phyloP scores from a whole-genome alignment of 139 green algal genomes.

The Limnomonas spitsbergensis region DNA sequence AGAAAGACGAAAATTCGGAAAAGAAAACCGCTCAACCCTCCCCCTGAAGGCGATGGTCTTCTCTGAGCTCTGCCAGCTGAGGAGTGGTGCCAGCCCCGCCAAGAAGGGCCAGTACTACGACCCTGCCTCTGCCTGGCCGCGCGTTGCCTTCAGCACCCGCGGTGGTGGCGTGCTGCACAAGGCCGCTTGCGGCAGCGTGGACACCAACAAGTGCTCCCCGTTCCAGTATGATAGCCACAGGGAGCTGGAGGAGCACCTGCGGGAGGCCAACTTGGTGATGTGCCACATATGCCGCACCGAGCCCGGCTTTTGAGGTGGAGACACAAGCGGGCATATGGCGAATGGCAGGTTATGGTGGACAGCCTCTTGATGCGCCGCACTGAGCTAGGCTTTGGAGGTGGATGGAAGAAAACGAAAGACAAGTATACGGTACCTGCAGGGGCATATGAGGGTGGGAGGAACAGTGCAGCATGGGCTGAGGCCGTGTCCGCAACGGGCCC shows the following conservation, averaged over 20 bases:
- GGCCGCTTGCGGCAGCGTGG: neutral
- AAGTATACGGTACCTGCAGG: too few species aligned
- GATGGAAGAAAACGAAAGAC: too few species aligned
- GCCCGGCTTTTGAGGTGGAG: neutral
- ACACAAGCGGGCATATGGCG: too few species aligned
- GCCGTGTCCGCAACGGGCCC: too few species aligned
- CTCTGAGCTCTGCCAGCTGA: neutral
- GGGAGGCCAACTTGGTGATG: neutral
- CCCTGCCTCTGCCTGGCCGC: neutral
- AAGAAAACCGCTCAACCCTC: too few species aligned
- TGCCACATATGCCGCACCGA: constrained; percentile 3
- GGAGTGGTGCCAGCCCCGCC: neutral
- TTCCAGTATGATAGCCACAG: neutral
- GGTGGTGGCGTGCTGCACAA: neutral
- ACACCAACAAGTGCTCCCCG: constrained; percentile 5
- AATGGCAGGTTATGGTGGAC: too few species aligned
- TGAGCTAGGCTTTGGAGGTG: too few species aligned
- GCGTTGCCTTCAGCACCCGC: neutral
- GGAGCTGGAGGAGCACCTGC: neutral
- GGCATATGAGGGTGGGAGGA: too few species aligned
- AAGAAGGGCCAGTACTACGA: neutral
- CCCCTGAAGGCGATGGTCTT: neutral
- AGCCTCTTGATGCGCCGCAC: too few species aligned
- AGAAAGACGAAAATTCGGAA: too few species aligned
- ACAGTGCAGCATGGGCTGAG: too few species aligned